phyloP scores from a whole-genome alignment of 352 stramenopile genomes.

The Pythium rishiriense region DNA sequence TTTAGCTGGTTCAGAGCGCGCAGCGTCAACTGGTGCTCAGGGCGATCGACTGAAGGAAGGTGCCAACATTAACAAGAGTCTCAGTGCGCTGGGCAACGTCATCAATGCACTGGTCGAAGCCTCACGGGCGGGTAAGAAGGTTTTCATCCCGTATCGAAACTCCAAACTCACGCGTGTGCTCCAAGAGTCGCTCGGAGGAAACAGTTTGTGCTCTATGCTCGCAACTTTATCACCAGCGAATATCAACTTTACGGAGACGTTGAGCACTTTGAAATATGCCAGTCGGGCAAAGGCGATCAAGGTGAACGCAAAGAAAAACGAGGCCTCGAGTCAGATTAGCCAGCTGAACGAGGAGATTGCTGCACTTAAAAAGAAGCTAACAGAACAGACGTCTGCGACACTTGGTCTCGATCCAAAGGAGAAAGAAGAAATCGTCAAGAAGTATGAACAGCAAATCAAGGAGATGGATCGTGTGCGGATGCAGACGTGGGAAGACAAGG shows the following conservation, averaged over 20 bases:
- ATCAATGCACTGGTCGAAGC: slow-evolving; percentile 92
- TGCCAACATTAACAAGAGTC: slow-evolving; percentile 93
- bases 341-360: slow-evolving; percentile 91
- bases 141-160: slow-evolving; percentile 93
- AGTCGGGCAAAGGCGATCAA: slow-evolving; percentile 95
- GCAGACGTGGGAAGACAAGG: slow-evolving; percentile 90
- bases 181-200: slow-evolving; percentile 92
- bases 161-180: slow-evolving; percentile 94
- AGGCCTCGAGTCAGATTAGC: slow-evolving; percentile 89
- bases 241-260: slow-evolving; percentile 94
- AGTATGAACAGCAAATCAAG: slow-evolving; percentile 88
- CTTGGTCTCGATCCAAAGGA: slow-evolving; percentile 79
- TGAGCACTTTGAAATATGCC: slow-evolving; percentile 96
- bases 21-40: slow-evolving; percentile 89
- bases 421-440: slow-evolving; percentile 87
- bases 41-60: slow-evolving; percentile 92
- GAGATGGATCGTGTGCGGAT: slow-evolving; percentile 85
- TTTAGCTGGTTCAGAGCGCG: slow-evolving; percentile 90
- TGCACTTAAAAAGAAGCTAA: slow-evolving; percentile 84
- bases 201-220: slow-evolving; percentile 95
- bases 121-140: slow-evolving; percentile 78
- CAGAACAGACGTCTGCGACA: slow-evolving; percentile 65
- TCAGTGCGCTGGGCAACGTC: slow-evolving; percentile 92
- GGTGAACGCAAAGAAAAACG: slow-evolving; percentile 92
- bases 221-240: slow-evolving; percentile 93